Base-by-base conservation (phyloP, 2,329 filamentous ascomycete genomes). In the Pestalotiopsis fici region DNA sequence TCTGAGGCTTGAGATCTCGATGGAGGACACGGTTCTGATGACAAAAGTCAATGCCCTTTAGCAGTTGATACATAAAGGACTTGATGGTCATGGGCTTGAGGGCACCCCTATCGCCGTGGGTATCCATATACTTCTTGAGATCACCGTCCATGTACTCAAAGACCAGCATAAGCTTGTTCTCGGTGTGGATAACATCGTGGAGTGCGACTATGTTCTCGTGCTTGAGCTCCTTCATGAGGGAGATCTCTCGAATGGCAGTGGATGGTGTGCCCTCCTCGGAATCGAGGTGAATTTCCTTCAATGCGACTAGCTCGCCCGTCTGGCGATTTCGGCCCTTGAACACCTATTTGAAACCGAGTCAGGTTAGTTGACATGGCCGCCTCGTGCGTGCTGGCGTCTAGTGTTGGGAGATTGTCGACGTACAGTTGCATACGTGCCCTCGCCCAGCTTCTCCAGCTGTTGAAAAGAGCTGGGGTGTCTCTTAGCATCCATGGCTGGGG, bases 141-240 rank as follows among this genome's bases (percentile, higher is more conserved):
- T 99, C 96, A 78, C 95, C 94, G 81, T 99, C 96, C 95, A 99
- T 98, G 81, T 91, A 97, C 81, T 99, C 96, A 74, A 99, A 99
- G 11, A 99, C 96, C 54, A 99, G 90, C 96, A 99, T 99, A 67
- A 99, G 90, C 81, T 99, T 99, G 83, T 98, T 99, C 85, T 99
- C 96, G 67, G 96, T 99, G 81, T 99, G 96, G 76, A 99, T 98
- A 66, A 99, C 96, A 86, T 99, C 96, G 86, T 98, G 94, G 4
- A 99, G 90, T 68, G 92, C 93, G 74, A 99, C 95, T 72, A 99
- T 98, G 78, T 98, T 98, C 79, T 98, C 95, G 81, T 99, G 96
- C 82, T 98, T 98, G 72, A 99, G 88, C 82, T 99, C 96, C 83
- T 99, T 99, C 96, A 99, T 98, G 67, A 99, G 87, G 1, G 95